These are phyloP conservation scores for Dactylellina drechsleri DNA, from an alignment of 2,329 filamentous ascomycete genomes.

Conservation along the genomic window DNA sequence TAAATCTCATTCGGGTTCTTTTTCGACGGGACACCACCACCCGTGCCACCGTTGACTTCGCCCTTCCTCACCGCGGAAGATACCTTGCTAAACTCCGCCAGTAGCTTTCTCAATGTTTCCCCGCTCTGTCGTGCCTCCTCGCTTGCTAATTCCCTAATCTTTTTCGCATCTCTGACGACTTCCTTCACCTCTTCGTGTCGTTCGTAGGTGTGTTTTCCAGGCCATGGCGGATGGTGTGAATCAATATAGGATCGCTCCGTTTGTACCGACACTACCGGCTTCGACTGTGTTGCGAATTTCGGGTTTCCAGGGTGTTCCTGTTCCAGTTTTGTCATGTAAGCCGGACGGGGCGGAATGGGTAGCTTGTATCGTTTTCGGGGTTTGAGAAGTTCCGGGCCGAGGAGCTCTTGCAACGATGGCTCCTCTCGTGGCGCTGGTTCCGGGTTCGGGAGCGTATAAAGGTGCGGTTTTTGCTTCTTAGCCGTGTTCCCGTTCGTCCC, in stretches of 20 bases:
- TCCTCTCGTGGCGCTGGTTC: constrained; percentile 41
- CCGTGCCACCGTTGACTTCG: constrained; percentile 20
- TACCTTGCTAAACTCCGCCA: constrained; percentile 62
- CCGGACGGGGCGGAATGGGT: constrained; percentile 26
- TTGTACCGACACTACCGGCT: constrained; percentile 64
- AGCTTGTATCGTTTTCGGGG: constrained; percentile 50
- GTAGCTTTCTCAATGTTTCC: constrained; percentile 70
- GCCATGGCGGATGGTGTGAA: constrained; percentile 70
- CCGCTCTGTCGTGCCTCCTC: constrained; percentile 74
- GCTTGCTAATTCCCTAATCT: constrained; percentile 71
- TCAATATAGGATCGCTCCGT: constrained; percentile 67
- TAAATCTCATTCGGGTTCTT: constrained; percentile 30
- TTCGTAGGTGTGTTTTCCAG: constrained; percentile 73
- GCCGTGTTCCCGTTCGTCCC: constrained; percentile 16
- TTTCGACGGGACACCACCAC: not conserved
- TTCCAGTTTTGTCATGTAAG: constrained; percentile 46
- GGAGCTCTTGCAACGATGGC: constrained; percentile 54
- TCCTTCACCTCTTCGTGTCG: constrained; percentile 69
- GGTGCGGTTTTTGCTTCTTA: constrained; percentile 24
- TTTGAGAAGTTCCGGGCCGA: constrained; percentile 56
- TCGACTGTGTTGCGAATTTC: constrained; percentile 67
- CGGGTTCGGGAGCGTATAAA: constrained; percentile 47
- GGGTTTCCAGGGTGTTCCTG: constrained; percentile 59
- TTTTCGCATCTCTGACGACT: constrained; percentile 70
- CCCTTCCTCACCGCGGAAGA: constrained; percentile 36